Base-by-base conservation (phyloP, 306 rosid species). In the Astragalus glycyphyllos region DNA sequence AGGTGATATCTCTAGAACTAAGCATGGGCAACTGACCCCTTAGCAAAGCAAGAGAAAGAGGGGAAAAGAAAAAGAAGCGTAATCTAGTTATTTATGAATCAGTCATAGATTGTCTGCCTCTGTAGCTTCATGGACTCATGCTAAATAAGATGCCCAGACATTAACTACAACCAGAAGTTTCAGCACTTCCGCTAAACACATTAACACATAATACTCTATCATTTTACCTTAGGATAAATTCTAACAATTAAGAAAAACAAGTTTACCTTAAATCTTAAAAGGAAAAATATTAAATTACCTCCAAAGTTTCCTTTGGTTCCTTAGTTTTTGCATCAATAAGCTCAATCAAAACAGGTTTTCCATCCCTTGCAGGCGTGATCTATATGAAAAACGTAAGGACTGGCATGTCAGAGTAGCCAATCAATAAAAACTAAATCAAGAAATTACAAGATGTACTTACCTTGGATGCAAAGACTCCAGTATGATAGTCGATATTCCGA, bases 291-390 rank as follows among this genome's bases (percentile, higher is more conserved):
- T 15, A 71, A 26, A 11, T 83, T 86, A 91, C 99, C 97, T 94
- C 99, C 84, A 94, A 78, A 71, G 90, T 89, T 7, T 91, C 99
- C 84, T 86, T 94, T 3, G 88, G 92, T 71, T 89, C 90, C 81
- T 91, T 89, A 4, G 99, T 91, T 83, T 89, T 91, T 40, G 99
- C 99, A 74, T 94, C 99, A 86, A 91, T 91, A 57, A 94, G 96
- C 77, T 94, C 99, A 65, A 94, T 94, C 54, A 63, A 76, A 76
- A 94, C 99, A 51, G 97, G 99, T 65, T 83, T 94, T 76, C 97
- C 97, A 79, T 94, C 96, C 91, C 86, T 89, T 65, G 99, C 96
- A 23, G 99, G 99, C n/a, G 96, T 94, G 53, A 94, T 94, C 99
- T 94, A 62, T 86, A 65, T 42, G 65, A 54, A 71, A 70, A 69